Evolutionary conservation across 208 protist genomes (phyloP), one percentile per base, ranked within the genome.

Genomic region (Acanthamoeba divionensis): DNA sequence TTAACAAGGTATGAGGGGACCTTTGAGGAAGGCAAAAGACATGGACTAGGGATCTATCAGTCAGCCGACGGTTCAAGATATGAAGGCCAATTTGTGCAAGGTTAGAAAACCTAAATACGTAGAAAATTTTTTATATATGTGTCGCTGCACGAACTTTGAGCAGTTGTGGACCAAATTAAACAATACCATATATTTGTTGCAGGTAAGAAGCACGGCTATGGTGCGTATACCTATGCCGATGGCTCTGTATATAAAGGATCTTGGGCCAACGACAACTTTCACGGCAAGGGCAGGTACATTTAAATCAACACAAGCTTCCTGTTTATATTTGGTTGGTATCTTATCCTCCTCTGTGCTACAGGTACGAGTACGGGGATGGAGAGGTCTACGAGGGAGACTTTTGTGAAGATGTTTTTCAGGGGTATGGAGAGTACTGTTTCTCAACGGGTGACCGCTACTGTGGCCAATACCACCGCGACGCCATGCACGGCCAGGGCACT

Each of bases 201-300:
- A 82, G 71, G 71, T 29, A 82, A 82, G 71, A 71, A 33, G 29
- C 71, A 82, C n/a, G 71, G 71, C 29, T 82, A 82, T 48, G 71
- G 41, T 24, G 44, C 57, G 45, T 82, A 82, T 48, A 48, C 47
- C 9, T 82, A 44, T 12, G 10, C 41, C 7, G 71, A 82, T 33
- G 71, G 71, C 36, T 60, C 45, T 33, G 47, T 82, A 13, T 82
- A 82, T 31, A 21, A 82, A 33, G 71, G 71, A 3, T 41, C 50
- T 5, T 82, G 50, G 29, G 50, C 21, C 47, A 82, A 82, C 71
- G 71, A 82, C 71, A 82, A 82, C 4, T 82, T 82, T 33, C 12
- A 82, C 21, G 71, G 71, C 44, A 82, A 82, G 71, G 71, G 71
- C 4, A 21, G 47, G n/a, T 82, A 82, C 71, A 82, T 5, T 29